Base-by-base conservation (phyloP, 768 basidiomycete species). In the Rhodosporidiobolus odoratus region DNA sequence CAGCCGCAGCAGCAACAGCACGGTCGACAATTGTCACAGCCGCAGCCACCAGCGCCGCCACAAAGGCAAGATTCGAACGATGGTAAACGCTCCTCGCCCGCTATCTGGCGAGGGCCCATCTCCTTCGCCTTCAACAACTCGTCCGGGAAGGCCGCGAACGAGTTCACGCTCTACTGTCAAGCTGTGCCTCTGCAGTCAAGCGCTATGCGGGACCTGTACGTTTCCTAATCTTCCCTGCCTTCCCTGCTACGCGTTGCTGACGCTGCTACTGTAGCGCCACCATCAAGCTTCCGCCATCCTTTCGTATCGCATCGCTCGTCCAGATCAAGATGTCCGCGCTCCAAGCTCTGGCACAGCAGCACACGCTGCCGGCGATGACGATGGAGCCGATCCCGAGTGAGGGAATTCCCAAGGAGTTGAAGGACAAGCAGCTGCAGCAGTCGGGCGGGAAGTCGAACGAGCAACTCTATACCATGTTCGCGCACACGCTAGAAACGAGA, bases 331-430 rank as follows among this genome's bases (percentile, higher is more conserved):
- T 68, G 59, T 25, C 34, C 12, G 54, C 59, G 27, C 60, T 74
- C 16, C 73, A 74, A 50, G 63, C 65, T 12, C 61, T 71, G 54
- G 66, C 69, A n/a, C 25, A 50, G 35, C 56, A 74, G 66, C 62
- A 74, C 56, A 63, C 53, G 41, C 56, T 74, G 4, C 73, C 73
- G 2, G 73, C 73, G 8, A 54, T 74, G 34, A 58, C 41, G 19
- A 37, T 74, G 19, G 27, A 30, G 45, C 59, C 73, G 17, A 45
- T 74, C 17, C 56, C 69, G 41, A 66, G 54, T 60, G 60, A 61
- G 40, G 1, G 3, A 2, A 40, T 74, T 12, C 69, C 69, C 12
- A 56, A 65, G 53, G 69, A 68, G 41, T 34, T 74, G 9, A 16
- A 41, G 54, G 59, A 74, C 19, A 56, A 58, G 54, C 66, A 65